Evolutionary conservation across 306 rosid genomes (phyloP), one percentile per base, ranked within the genome.

Genomic region (Pueraria montana): DNA sequence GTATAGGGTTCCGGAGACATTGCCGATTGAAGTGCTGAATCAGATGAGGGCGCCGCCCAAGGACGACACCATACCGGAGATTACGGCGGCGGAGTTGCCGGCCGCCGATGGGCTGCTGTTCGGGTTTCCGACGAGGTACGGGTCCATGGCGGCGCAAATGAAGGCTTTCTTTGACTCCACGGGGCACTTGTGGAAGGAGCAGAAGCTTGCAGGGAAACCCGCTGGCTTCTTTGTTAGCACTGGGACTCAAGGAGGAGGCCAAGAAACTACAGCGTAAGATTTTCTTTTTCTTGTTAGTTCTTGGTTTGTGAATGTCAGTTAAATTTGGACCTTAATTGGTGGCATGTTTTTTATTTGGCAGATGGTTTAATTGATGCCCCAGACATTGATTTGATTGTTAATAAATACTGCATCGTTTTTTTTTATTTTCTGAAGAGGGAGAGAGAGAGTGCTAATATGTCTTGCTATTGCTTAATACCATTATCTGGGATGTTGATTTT

Each of bases 211-310:
- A 1, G 98, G 99, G 42, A 96, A 94, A 71, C 98, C 99, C 0
- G 98, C 92, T 0, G 99, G 99, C 8, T 88, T 96, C 77, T 96
- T 96, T 80, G 95, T 96, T 3, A 94, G 99, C 45, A 92, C 99
- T 4, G 97, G 99, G 1, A 96, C 99, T 24, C 99, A 92, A 84
- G 98, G 99, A 3, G 99, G 99, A 40, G 99, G 99, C 82, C 99
- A 96, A 92, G 99, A 96, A 86, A 96, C 98, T 18, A 94, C 98
- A 10, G 95, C 97, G 98, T 96, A 84, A 90, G 94, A 56, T 6
- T 36, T 32, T 14, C 11, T 23, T 67, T 1, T 36, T 26, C 68
- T 27, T 62, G 30, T 23, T 21, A 1, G 34, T 4, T 64, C 45
- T 16, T 64, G 45, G 8, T 32, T 32, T 32, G 18, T 34, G 21